Percentiles rank a stretch among this genome's conserved stretches.
phyloP scores from a whole-genome alignment of 352 stramenopile genomes.

The Thraustochytrium striatum region DNA sequence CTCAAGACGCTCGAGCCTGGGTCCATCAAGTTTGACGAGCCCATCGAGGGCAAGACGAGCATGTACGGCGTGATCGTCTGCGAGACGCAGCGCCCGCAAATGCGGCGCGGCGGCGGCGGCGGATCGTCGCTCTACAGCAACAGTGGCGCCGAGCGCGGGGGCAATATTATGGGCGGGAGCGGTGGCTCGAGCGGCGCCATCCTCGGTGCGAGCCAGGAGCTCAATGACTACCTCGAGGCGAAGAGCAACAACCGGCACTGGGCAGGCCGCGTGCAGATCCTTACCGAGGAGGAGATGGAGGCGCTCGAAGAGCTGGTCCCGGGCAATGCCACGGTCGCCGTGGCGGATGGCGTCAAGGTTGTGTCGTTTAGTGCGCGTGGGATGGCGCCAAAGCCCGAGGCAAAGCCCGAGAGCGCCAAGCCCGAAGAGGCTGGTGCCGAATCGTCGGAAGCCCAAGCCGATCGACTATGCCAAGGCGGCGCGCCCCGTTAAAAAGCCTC shows the following conservation, averaged over 20 bases:
- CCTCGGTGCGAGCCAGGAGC: neutral
- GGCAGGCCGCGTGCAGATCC: slow-evolving; percentile 6
- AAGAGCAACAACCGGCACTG: slow-evolving; percentile 28
- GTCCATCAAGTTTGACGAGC: neutral
- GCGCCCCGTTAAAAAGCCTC: too few species aligned
- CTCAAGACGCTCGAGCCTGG: slow-evolving; percentile 29
- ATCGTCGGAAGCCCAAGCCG: too few species aligned
- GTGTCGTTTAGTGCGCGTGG: slow-evolving; percentile 10
- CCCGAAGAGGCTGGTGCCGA: too few species aligned
- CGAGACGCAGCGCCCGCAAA: slow-evolving; percentile 11
- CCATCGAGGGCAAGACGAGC: slow-evolving; percentile 7
- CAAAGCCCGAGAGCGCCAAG: too few species aligned
- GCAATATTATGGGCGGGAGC: too few species aligned
- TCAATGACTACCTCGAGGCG: slow-evolving; percentile 34
- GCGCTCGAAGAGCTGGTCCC: slow-evolving; percentile 5
- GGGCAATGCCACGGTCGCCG: slow-evolving; percentile 15
- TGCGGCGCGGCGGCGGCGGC: neutral
- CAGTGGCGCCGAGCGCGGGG: too few species aligned
- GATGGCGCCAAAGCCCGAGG: neutral
- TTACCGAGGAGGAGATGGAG: slow-evolving; percentile 17
- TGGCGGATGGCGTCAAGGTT: slow-evolving; percentile 1
- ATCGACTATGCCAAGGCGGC: slow-evolving; percentile 6
- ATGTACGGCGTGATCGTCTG: slow-evolving; percentile 24
- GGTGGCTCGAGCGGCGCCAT: neutral
- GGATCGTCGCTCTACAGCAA: slow-evolving; percentile 38